These are phyloP conservation scores for Kazachstania martiniae DNA, from an alignment of 805 yeast species.

Conservation along the genomic window DNA sequence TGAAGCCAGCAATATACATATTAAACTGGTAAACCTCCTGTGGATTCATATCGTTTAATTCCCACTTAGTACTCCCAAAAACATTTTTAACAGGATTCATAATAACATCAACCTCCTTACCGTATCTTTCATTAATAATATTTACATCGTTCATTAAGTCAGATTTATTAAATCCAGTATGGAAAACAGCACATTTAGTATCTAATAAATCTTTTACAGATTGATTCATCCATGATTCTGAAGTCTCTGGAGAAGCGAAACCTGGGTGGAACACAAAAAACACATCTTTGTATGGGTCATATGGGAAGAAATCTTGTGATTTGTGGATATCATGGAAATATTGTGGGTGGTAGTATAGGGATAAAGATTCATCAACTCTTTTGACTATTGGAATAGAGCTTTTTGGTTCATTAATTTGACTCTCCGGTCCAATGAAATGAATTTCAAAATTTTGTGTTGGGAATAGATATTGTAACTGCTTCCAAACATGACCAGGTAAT, in stretches of 20 bases:
- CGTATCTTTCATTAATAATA: slow-evolving; percentile 57
- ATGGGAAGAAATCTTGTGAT: slow-evolving; percentile 92
- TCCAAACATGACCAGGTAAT: slow-evolving; percentile 93
- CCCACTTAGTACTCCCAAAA: slow-evolving; percentile 88
- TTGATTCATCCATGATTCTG: slow-evolving; percentile 83
- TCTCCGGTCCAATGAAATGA: slow-evolving; percentile 93
- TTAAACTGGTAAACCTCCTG: slow-evolving; percentile 93
- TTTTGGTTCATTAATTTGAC: slow-evolving; percentile 61
- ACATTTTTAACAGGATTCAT: slow-evolving; percentile 63
- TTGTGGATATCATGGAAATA: slow-evolving; percentile 88
- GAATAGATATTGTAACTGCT: slow-evolving; percentile 76
- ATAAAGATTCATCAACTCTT: slow-evolving; percentile 62
- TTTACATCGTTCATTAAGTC: slow-evolving; percentile 63
- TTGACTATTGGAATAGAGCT: slow-evolving; percentile 53
- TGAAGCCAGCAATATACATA: slow-evolving; percentile 79
- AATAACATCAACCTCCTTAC: slow-evolving; percentile 71
- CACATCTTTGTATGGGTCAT: slow-evolving; percentile 90
- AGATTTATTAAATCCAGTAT: slow-evolving; percentile 78
- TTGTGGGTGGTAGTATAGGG: slow-evolving; percentile 80
- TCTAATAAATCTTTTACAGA: slow-evolving; percentile 81
- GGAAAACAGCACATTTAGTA: slow-evolving; percentile 84
- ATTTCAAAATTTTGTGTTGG: slow-evolving; percentile 77
- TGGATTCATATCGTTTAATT: slow-evolving; percentile 83
- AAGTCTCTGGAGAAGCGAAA: slow-evolving; percentile 69
- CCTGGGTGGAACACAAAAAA: slow-evolving; percentile 97